phyloP scores from a whole-genome alignment of 1,284 basidiomycete species.

The Sporisorium sorghi region DNA sequence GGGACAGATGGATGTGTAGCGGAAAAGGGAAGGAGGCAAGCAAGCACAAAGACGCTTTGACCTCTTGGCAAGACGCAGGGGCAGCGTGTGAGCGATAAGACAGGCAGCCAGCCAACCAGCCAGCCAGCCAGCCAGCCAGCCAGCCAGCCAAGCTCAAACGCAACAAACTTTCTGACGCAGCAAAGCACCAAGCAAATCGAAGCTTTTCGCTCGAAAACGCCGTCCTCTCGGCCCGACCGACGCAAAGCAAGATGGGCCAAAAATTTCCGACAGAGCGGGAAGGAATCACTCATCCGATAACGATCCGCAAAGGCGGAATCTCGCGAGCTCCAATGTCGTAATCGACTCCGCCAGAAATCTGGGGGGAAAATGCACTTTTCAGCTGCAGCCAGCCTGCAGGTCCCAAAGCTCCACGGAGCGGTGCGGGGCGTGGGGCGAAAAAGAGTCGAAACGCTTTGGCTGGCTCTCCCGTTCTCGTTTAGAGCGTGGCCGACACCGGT shows the following conservation, averaged over 20 bases:
- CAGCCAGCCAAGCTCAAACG: too few species aligned
- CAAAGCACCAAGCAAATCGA: too few species aligned
- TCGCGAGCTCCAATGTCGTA: not conserved
- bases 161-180: too few species aligned
- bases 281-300: not conserved
- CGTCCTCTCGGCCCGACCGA: constrained; percentile 8
- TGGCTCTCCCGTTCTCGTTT: not conserved
- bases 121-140: too few species aligned
- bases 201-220: not conserved
- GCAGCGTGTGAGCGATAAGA: constrained; percentile 1
- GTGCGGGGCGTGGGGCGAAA: not conserved
- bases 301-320: not conserved
- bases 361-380: not conserved
- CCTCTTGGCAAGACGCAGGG: not conserved
- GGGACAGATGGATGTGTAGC: not conserved
- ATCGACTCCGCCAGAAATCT: constrained; percentile 1
- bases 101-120: not conserved
- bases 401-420: not conserved
- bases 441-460: not conserved
- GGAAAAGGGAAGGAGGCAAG: not conserved
- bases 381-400: too few species aligned
- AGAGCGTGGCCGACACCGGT: constrained; percentile 1
- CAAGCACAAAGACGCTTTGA: not conserved
- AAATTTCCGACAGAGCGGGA: not conserved
- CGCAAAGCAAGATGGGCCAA: not conserved